phyloP scores from a whole-genome alignment of 805 yeast species.

The Wickerhamiella bombiphila region DNA sequence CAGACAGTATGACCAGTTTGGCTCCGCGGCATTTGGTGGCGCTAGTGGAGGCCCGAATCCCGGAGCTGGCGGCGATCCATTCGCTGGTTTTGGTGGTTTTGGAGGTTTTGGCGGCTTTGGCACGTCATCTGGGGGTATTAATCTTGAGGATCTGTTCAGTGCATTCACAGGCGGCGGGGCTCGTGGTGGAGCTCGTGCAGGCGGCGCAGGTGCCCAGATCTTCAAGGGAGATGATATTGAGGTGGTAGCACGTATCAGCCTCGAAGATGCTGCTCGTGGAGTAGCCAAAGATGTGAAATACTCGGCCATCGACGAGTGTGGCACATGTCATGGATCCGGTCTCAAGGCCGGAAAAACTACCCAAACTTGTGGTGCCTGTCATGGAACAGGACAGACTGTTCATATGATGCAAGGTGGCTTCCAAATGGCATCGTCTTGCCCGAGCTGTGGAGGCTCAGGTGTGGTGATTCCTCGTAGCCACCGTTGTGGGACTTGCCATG shows the following conservation, averaged over 20 bases:
- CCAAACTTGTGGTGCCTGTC: conserved; percentile 71
- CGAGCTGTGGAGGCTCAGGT: conserved; percentile 77
- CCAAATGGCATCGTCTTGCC: conserved; percentile 92
- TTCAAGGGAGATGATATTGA: conserved; percentile 84
- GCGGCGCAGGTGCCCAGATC: conserved; percentile 40
- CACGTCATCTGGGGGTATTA: conserved; percentile 27
- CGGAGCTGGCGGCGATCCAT: conserved; percentile 33
- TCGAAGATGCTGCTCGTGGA: conserved; percentile 84
- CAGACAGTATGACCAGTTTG: conserved; percentile 82
- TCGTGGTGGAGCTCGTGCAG: conserved; percentile 25
- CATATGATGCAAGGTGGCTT: conserved; percentile 84
- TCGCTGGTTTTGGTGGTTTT: conserved; percentile 27
- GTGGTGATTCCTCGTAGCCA: conserved; percentile 53
- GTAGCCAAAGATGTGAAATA: conserved; percentile 50
- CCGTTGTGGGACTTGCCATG: conserved; percentile 70
- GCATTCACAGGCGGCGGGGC: conserved; percentile 32
- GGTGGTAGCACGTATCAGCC: conserved; percentile 53
- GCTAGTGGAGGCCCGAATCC: conserved; percentile 32
- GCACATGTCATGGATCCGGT: conserved; percentile 74
- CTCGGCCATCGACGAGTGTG: conserved; percentile 61
- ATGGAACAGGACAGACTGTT: conserved; percentile 83
- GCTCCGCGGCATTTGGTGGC: conserved; percentile 66
- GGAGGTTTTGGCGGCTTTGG: conserved; percentile 26
- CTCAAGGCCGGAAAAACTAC: conserved; percentile 61
- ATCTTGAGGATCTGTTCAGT: conserved; percentile 52